Evolutionary conservation across 805 yeast species (phyloP), one percentile per base, ranked within the genome.

Genomic region (Jamesozyma gamospora): DNA sequence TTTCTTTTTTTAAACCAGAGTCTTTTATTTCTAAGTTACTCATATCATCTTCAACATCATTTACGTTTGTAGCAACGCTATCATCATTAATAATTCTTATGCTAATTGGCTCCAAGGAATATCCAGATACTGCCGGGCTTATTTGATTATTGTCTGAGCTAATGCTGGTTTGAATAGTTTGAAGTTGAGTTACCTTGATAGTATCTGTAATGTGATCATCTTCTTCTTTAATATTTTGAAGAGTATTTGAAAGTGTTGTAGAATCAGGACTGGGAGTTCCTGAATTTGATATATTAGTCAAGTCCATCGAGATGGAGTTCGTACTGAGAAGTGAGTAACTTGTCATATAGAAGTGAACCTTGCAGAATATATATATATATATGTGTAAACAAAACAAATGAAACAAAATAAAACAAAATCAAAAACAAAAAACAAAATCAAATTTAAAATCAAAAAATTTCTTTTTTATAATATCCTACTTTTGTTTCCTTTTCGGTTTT

Each of bases 161-260:
- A 4, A 29, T 29, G n/a, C 18, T 29, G 15, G 11, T 10, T 29
- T 29, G 32, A 13, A 16, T 29, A 5, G 17, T n/a, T 4, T 29
- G 32, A 5, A 29, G 17, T 9, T 14, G 18, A 4, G 18, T 13
- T 10, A 29, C 4, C 16, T 17, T 29, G n/a, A 9, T 15, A 27
- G 13, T 29, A 29, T 38, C 34, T 15, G 12, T 19, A 10, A 30
- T 36, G 14, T 17, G 21, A 11, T 9, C n/a, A 15, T 40, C 43
- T 29, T 40, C 42, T 28, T 40, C 43, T n/a, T 40, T 35, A 12
- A 40, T 40, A 33, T 40, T 36, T 3, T 40, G 40, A n/a, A 40
- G 19, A 13, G 17, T 39, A 9, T 34, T 34, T 5, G 34, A 21
- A 10, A 39, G 30, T 5, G 31, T 21, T 6, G 35, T 34, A 11